Evolutionary conservation across 2,329 filamentous ascomycete genomes (phyloP), one percentile per base, ranked within the genome.

Genomic region (Colletotrichum eremochloae): DNA sequence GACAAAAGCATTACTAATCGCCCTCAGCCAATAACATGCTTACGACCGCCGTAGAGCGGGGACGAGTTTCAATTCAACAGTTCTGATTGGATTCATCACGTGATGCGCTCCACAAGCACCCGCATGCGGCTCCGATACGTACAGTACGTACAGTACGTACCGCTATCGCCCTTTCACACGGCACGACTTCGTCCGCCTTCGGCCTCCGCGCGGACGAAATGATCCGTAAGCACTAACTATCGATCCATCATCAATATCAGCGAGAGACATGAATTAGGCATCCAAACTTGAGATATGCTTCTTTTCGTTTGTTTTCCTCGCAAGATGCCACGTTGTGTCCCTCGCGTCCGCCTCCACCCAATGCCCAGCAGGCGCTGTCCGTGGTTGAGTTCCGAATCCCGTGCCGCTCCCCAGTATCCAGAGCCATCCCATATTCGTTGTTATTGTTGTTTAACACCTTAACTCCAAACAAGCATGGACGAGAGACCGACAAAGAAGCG

Each of bases 401-500:
- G 20, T 9, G 55, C 31, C 31, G 8, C 31, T 36, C 36, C 18
- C 12, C 2, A 61, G 40, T 15, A 46, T 44, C 31, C 18, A 38
- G 9, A 31, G 29, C 33, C n/a, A n/a, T 40, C 6, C 18, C 18
- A 1, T 15, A 20, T 33, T 61, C 12, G 18, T 42, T 8, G 44
- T 33, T 18, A 24, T 24, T 24, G 24, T 24, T 24, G 24, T 24
- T 24, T 24, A 24, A 24, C 24, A 24, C 24, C 24, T 24, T 14
- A 52, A 40, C 50, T 42, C 18, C 6, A 14, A 52, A 24, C 12
- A 38, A 40, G 29, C 29, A 72, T 70, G 70, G 70, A 72, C 18
- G 70, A 71, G 55, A 61, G 70, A 14, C 66, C 70, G 20, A 31
- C 60, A 9, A 84, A 81, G 74, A 79, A 80, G 65, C 77, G 81